Evolutionary conservation across 495 filamentous ascomycete genomes (phyloP), one percentile per base, ranked within the genome.

Genomic region (Trichodelitschia bisporula): DNA sequence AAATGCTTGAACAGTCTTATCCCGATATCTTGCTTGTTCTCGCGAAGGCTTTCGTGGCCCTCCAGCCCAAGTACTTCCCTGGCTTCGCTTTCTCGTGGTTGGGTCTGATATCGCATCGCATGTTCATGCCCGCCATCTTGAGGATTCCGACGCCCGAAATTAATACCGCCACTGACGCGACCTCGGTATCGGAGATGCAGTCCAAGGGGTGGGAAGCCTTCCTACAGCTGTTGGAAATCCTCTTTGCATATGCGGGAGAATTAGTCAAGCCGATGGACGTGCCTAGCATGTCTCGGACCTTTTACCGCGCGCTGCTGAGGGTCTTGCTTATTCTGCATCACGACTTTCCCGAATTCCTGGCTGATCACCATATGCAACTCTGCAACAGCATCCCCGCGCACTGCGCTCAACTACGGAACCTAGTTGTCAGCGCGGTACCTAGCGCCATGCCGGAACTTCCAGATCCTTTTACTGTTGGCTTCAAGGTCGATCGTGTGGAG

Each of bases 291-390:
- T 64, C 69, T 18, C 84, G 77, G 49, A 72, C 79, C 29, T 62
- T 86, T 27, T 95, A 93, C 47, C 70, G 77, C 39, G 79, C 72
- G 2, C 64, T 75, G 4, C 58, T 91, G 16, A 75, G 86, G 39
- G 62, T 90, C 33, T 50, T 95, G 36, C 54, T 86, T 13, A 62
- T 93, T 20, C 56, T 99, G 28, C 74, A 89, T 34, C 86, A 95
- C 39, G 86, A 99, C 46, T 93, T 77, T 50, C 77, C 82, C 0
- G 82, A 90, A 33, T 95, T 91, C 47, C 58, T 95, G 25, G 72
- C 73, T 17, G 76, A 84, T 39, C 76, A 86, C 45, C 76, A 90
- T 39, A 70, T 73, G 38, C 66, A 71, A 34, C 66, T 99, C 26
- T 82, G 76, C 59, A 73, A 79, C 45, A 67, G 66, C 40, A 77